Conservation (phyloP, 2,329 filamentous ascomycete species). For the Seiridium cupressi region DNA sequence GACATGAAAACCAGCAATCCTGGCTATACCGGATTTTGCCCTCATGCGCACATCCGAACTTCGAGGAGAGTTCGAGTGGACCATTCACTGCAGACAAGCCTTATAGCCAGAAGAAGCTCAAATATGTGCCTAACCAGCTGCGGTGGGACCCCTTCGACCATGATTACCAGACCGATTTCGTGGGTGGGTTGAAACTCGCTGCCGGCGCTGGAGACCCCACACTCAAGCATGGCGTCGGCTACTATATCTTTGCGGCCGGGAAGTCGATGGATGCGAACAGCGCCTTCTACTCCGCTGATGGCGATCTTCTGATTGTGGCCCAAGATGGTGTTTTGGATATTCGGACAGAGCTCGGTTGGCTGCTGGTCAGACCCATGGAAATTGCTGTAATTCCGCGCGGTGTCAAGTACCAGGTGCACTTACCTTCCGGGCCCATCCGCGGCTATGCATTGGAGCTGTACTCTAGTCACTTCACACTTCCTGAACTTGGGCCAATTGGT, state of each 20-base stretch:
- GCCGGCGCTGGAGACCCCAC: slow-evolving; percentile 73
- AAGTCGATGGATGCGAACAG: slow-evolving; percentile 67
- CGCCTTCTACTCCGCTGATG: slow-evolving; percentile 75
- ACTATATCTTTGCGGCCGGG: slow-evolving; percentile 69
- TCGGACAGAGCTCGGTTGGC: slow-evolving; percentile 63
- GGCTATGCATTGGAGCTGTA: slow-evolving; percentile 67
- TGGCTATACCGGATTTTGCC: slow-evolving; percentile 62
- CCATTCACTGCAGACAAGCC: slow-evolving; percentile 47
- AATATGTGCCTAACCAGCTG: slow-evolving; percentile 79
- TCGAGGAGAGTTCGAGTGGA: slow-evolving; percentile 27
- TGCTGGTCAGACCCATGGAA: slow-evolving; percentile 65
- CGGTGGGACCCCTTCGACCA: slow-evolving; percentile 81
- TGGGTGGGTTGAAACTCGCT: slow-evolving; percentile 57
- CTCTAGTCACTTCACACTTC: slow-evolving; percentile 60
- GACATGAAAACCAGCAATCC: slow-evolving; percentile 56
- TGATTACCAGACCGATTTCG: slow-evolving; percentile 51
- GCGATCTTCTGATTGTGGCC: slow-evolving; percentile 66
- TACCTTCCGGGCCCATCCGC: slow-evolving; percentile 42
- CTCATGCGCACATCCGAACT: slow-evolving; percentile 47
- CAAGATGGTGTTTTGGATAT: slow-evolving; percentile 67
- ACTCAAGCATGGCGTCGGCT: slow-evolving; percentile 68
- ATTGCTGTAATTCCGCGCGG: slow-evolving; percentile 67
- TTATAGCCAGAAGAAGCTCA: slow-evolving; percentile 52
- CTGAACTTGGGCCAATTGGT: slow-evolving; percentile 62
- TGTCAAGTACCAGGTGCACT: slow-evolving; percentile 61